These are phyloP conservation scores for Tephrocybe sp. DNA, from an alignment of 768 basidiomycete genomes.

Conservation along the genomic window DNA sequence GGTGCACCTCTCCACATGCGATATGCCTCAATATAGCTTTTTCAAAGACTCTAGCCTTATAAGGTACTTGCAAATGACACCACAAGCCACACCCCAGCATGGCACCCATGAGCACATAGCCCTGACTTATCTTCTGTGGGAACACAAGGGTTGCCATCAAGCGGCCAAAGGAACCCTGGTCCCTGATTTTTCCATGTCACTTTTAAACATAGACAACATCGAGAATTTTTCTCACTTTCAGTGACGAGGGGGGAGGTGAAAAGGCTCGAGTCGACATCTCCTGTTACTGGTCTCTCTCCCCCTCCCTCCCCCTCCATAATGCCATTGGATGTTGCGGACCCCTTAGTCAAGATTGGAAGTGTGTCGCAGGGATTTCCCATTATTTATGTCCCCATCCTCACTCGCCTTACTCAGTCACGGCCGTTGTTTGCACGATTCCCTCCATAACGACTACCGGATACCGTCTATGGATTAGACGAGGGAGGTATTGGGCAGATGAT, in stretches of 20 bases:
- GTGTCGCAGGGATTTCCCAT: not conserved
- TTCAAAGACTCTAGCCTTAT: too few species aligned
- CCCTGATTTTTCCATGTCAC: too few species aligned
- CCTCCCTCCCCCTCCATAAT: too few species aligned
- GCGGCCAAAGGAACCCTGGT: too few species aligned
- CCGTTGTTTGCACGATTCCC: constrained; percentile 30
- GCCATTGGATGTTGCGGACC: constrained; percentile 9
- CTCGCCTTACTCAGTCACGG: constrained; percentile 23
- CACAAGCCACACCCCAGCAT: too few species aligned
- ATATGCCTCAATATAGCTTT: too few species aligned
- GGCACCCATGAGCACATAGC: not conserved
- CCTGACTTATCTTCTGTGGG: too few species aligned
- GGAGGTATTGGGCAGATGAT: constrained; percentile 36
- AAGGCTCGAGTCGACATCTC: not conserved
- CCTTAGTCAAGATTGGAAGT: constrained; percentile 10
- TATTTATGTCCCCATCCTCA: not conserved
- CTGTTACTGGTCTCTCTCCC: not conserved
- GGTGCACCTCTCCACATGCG: too few species aligned
- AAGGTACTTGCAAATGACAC: too few species aligned
- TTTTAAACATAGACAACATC: too few species aligned
- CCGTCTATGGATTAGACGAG: constrained; percentile 31
- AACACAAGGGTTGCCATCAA: too few species aligned
- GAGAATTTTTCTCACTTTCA: too few species aligned
- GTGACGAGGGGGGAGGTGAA: not conserved
- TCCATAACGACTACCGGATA: constrained; percentile 31